Percentiles rank a stretch among this genome's conserved stretches.
These are phyloP conservation scores for Mycena albidolilacea DNA, from an alignment of 768 basidiomycete genomes.

Conservation along the genomic window DNA sequence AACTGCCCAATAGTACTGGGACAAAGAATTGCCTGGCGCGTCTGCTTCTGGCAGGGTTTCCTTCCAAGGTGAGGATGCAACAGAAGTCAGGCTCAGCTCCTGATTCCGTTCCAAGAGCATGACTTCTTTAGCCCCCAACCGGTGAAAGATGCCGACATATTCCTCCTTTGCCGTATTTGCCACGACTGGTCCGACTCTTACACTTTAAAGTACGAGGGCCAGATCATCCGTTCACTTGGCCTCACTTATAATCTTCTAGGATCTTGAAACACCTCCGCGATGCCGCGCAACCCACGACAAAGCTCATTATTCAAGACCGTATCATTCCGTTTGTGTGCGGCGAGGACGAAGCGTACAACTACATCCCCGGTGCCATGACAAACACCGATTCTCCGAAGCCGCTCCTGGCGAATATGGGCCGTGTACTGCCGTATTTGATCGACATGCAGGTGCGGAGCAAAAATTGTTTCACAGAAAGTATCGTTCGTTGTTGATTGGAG, in stretches of 20 bases:
- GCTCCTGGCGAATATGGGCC: slow-evolving; percentile 21
- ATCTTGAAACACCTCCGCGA: slow-evolving; percentile 7
- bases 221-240: neutral
- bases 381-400: slow-evolving; percentile 11
- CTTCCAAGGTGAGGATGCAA: slow-evolving; percentile 2
- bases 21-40: slow-evolving; percentile 41
- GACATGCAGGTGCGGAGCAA: slow-evolving; percentile 29
- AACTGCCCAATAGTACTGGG: slow-evolving; percentile 35
- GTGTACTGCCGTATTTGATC: slow-evolving; percentile 16
- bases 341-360: neutral
- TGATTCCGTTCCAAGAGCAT: slow-evolving; percentile 35
- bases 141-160: slow-evolving; percentile 42
- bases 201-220: slow-evolving; percentile 22
- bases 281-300: neutral
- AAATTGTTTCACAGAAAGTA: neutral
- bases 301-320: neutral
- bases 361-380: slow-evolving; percentile 19
- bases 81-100: too few species aligned
- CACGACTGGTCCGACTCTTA: slow-evolving; percentile 54
- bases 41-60: slow-evolving; percentile 28
- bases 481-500: neutral
- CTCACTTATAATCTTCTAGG: neutral
- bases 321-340: slow-evolving; percentile 15
- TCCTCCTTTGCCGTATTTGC: slow-evolving; percentile 45
- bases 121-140: slow-evolving; percentile 48